Conservation (phyloP, 148 eudicot species). For the Diospyros lotus region DNA sequence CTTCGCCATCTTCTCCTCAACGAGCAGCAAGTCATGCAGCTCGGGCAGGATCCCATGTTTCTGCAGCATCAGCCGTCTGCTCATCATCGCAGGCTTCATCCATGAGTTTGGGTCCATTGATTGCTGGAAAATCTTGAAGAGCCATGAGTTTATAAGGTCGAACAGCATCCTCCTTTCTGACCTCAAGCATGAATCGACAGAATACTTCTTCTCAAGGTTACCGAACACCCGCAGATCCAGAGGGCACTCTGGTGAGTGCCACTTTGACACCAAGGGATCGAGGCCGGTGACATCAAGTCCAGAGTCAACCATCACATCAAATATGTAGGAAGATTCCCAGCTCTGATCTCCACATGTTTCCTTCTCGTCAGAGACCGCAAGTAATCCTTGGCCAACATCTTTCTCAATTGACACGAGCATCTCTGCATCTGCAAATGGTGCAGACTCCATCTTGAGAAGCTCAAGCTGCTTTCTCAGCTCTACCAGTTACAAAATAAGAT, state of each 20-base stretch:
- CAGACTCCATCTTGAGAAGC: conserved; percentile 77
- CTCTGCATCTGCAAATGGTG: conserved; percentile 31
- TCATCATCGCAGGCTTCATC: conserved; percentile 21
- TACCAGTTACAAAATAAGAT: conserved; percentile 17
- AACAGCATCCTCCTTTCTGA: conserved; percentile 65
- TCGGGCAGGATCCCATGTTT: conserved; percentile 29
- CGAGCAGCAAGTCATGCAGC: conserved; percentile 41
- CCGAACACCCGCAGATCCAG: conserved; percentile 50
- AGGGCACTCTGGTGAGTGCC: conserved; percentile 50
- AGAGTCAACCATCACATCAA: conserved; percentile 42
- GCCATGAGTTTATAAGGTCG: conserved; percentile 52
- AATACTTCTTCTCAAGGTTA: conserved; percentile 65
- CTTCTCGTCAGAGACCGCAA: conserved; percentile 12
- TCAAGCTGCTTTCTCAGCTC: conserved; percentile 81
- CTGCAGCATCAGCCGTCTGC: conserved; percentile 16
- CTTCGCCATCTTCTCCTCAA: conserved; percentile 21
- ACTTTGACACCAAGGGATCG: conserved; percentile 32
- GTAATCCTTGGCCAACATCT: conserved; percentile 25
- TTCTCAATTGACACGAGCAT: conserved; percentile 43
- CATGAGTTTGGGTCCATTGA: conserved; percentile 33
- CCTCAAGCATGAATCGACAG: conserved; percentile 24
- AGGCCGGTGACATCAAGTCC: conserved; percentile 37
- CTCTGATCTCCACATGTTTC: conserved; percentile 18
- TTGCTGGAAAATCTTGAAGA: conserved; percentile 36
- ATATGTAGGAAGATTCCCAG: conserved; percentile 64